Evolutionary conservation across 2,329 filamentous ascomycete species (phyloP), one percentile per base, ranked within the genome.

Genomic region (Claviceps arundinis): DNA sequence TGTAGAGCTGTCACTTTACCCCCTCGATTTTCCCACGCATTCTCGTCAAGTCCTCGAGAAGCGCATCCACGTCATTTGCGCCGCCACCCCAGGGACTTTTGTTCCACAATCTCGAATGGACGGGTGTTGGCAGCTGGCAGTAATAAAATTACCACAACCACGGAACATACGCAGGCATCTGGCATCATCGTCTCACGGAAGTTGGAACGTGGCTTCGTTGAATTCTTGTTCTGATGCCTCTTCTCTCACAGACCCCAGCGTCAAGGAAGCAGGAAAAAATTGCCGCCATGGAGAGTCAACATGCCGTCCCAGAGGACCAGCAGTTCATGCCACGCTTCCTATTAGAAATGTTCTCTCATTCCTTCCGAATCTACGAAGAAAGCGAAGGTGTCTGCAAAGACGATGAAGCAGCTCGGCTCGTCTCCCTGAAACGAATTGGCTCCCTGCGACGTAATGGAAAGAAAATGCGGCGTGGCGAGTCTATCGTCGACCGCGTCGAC

Each of bases 1-100:
- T 50, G 56, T 67, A 16, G 62, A 67, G 24, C 63, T 66, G 7
- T 61, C 66, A 0, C 58, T 60, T 56, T 62, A 26, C 60, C 59
- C 22, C 55, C 65, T 2, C 41, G 51, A 3, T 55, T 65, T 3
- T 65, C 0, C 47, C 59, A 17, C 54, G 54, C 4, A 58, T 59
- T n/a, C n/a, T 1, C 58, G 51, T 30, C 34, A 6, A 17, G 57
- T 64, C 13, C 58, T 67, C n/a, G 48, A 56, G 1, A 62, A 62
- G 3, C 57, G 65, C 13, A 59, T 64, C 50, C 50, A 37, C 34
- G 61, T 66, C 50, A 66, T 67, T 26, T 56, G 59, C 14, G 54
- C 59, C 0, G 64, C 65, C 7, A 8, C 26, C 26, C 26, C 7
- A 30, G 26, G 8, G 26, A 30, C 26, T 30, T 30, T 30, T 30